A percentile compares a stretch with the other conserved stretches of the same genome.
Conservation (phyloP, 805 yeast species). For the Saccharomycopsis fibuligera region DNA sequence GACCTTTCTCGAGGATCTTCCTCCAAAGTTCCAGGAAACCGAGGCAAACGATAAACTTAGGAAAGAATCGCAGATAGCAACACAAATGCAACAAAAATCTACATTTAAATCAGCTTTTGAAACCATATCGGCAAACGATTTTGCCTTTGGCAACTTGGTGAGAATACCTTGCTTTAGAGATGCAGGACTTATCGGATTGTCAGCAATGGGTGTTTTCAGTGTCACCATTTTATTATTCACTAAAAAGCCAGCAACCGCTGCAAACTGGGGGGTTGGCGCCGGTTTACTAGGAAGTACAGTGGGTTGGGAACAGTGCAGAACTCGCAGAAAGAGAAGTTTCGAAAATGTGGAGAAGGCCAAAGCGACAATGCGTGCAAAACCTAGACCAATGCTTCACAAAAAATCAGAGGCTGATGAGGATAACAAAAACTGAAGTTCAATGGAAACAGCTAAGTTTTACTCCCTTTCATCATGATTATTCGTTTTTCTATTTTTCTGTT, state of each 20-base stretch:
- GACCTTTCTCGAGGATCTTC: constrained; percentile 12
- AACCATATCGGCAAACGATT: constrained; percentile 42
- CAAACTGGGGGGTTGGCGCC: constrained; percentile 82
- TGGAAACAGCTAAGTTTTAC: no score
- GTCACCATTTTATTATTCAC: constrained; percentile 61
- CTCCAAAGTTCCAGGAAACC: constrained; percentile 32
- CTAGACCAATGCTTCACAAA: constrained; percentile 15
- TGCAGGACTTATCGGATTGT: constrained; percentile 69
- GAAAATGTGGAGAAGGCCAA: constrained; percentile 66
- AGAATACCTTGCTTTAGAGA: constrained; percentile 75
- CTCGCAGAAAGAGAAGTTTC: constrained; percentile 57
- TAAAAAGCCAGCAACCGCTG: constrained; percentile 53
- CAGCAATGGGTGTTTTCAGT: constrained; percentile 65
- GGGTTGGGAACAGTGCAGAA: constrained; percentile 92
- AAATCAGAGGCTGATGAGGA: constrained; percentile 4
- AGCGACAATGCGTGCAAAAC: constrained; percentile 16
- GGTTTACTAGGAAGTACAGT: constrained; percentile 71
- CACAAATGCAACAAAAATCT: constrained; percentile 24
- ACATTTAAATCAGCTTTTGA: constrained; percentile 36
- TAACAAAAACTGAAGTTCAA: no score
- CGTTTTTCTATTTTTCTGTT: not conserved
- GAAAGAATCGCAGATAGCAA: constrained; percentile 24
- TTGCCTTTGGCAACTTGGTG: constrained; percentile 43
- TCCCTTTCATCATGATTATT: not conserved
- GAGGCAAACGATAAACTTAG: constrained; percentile 23